phyloP scores from a whole-genome alignment of 2,329 filamentous ascomycete genomes.

The Paramyrothecium roridum region DNA sequence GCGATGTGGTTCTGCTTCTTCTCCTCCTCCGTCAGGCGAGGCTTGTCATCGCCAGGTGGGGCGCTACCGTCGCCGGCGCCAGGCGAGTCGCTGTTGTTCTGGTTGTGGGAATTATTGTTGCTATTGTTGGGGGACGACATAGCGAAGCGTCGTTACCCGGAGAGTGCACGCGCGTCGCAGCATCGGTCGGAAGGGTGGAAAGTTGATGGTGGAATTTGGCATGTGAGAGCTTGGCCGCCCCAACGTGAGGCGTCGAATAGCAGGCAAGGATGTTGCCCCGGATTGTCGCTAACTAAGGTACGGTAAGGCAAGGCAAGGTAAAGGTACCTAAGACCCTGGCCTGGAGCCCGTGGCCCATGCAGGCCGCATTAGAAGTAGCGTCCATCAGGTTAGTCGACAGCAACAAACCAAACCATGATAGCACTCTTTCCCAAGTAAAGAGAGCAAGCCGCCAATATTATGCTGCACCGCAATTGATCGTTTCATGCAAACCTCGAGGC shows the following conservation, averaged over 20 bases:
- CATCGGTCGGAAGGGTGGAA: not conserved
- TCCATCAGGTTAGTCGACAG: not conserved
- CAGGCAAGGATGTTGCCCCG: conserved; percentile 26
- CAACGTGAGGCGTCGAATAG: not conserved
- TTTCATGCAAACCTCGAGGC: too few species aligned
- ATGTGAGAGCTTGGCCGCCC: conserved; percentile 1
- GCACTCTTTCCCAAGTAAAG: too few species aligned
- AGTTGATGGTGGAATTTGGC: conserved; percentile 5
- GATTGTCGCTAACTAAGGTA: conserved; percentile 23
- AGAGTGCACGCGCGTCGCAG: not conserved
- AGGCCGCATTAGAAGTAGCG: conserved; percentile 4
- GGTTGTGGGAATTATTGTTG: not conserved
- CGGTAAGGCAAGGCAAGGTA: too few species aligned
- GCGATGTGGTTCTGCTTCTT: conserved; percentile 56
- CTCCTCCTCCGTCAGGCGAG: conserved; percentile 49
- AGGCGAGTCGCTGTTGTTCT: conserved; percentile 11
- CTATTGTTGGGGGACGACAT: conserved; percentile 27
- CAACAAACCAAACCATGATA: not conserved
- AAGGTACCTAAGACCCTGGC: too few species aligned
- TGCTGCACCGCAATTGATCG: too few species aligned
- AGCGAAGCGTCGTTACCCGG: not conserved
- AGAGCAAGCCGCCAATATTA: too few species aligned
- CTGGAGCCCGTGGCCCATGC: conserved; percentile 21
- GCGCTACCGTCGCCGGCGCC: conserved; percentile 16
- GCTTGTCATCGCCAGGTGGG: conserved; percentile 39